Percentiles rank a stretch among this genome's conserved stretches.
Evolutionary conservation across 2,329 filamentous ascomycete genomes (phyloP).

Genomic region (Ceratocystis alfenasii): DNA sequence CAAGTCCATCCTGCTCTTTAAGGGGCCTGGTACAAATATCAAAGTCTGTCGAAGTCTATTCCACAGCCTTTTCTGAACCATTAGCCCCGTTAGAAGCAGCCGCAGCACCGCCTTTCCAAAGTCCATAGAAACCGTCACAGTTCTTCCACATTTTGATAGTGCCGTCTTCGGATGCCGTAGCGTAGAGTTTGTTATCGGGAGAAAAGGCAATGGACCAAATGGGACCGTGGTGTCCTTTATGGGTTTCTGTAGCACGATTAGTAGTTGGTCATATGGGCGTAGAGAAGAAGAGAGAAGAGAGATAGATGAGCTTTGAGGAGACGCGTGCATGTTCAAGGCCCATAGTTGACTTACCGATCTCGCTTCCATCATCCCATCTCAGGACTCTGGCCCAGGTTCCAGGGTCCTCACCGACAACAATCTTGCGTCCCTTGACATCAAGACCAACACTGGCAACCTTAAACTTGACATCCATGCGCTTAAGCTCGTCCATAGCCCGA

Average conservation of each 20-base stretch:
- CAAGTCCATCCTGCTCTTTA: background rate
- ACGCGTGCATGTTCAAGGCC: background rate
- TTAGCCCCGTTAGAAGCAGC: conserved; percentile 17
- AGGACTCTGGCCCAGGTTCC: conserved; percentile 97
- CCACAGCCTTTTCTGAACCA: conserved; percentile 21
- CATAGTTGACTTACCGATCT: conserved; percentile 48
- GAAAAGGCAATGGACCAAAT: conserved; percentile 95
- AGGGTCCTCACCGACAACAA: conserved; percentile 80
- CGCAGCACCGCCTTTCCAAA: conserved; percentile 45
- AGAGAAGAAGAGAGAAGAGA: background rate
- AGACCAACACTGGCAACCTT: conserved; percentile 85
- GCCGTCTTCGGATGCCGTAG: conserved; percentile 90
- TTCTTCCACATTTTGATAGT: conserved; percentile 89
- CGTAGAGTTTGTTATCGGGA: conserved; percentile 90
- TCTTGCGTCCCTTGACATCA: conserved; percentile 65
- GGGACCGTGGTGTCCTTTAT: conserved; percentile 93
- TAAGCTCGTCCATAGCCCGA: conserved; percentile 58
- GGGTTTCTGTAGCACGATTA: conserved; percentile 49
- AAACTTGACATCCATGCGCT: conserved; percentile 66
- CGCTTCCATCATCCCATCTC: conserved; percentile 69
- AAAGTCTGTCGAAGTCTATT: conserved; percentile 21
- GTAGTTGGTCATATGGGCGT: conserved; percentile 12
- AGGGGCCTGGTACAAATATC: background rate
- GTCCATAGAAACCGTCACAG: conserved; percentile 51
- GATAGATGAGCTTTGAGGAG: background rate